Evolutionary conservation across 2,329 filamentous ascomycete genomes (phyloP).

Genomic region (Sporothrix protearum): DNA sequence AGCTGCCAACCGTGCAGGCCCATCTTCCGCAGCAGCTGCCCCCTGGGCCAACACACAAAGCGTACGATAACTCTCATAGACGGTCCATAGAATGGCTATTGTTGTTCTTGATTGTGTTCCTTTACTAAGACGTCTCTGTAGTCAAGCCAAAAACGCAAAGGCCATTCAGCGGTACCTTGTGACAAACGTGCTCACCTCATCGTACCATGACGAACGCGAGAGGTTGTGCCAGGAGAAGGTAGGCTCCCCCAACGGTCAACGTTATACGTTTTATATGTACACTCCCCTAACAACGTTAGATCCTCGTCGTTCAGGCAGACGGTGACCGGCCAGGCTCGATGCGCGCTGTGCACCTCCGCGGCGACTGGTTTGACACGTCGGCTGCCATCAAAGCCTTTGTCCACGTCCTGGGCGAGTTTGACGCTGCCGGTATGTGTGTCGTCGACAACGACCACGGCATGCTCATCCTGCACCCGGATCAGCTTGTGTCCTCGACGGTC

Average conservation of each 20-base stretch:
- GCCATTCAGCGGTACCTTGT: conserved; percentile 85
- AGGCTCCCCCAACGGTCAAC: conserved; percentile 30
- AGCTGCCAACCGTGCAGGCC: conserved; percentile 37
- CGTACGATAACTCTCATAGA: conserved; percentile 49
- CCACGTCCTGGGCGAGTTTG: conserved; percentile 79
- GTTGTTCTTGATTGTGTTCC: background rate
- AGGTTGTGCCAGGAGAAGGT: conserved; percentile 68
- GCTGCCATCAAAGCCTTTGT: conserved; percentile 66
- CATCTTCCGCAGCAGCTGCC: background rate
- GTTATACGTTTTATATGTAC: background rate
- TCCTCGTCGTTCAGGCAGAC: conserved; percentile 79
- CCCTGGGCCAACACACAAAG: conserved; percentile 35
- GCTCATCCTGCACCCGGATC: conserved; percentile 89
- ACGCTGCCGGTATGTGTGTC: conserved; percentile 66
- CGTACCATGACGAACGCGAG: conserved; percentile 63
- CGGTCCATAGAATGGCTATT: background rate
- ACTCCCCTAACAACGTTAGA: conserved; percentile 44
- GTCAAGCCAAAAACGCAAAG: conserved; percentile 64
- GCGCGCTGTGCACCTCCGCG: conserved; percentile 71
- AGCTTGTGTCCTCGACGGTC: conserved; percentile 89
- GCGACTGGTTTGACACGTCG: conserved; percentile 81
- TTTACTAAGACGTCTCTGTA: conserved; percentile 37
- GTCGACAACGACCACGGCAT: conserved; percentile 80
- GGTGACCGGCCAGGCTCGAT: conserved; percentile 53
- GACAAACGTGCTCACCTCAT: conserved; percentile 65